Evolutionary conservation across 306 rosid genomes (phyloP).

Genomic region (Sophora flavescens): DNA sequence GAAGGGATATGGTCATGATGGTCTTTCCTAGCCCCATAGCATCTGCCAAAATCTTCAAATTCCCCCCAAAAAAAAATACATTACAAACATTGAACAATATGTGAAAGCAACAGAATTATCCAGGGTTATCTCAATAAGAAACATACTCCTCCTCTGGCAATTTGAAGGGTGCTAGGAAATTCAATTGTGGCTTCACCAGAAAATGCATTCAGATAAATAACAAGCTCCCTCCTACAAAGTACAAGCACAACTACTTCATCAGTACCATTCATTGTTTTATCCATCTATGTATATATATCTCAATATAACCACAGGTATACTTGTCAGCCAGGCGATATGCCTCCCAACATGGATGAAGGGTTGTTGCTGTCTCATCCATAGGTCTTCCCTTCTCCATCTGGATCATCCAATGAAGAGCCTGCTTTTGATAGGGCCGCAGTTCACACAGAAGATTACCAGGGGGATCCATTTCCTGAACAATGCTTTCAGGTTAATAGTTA

Average conservation of each 20-base stretch:
- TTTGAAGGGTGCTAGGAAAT: constrained; percentile 95
- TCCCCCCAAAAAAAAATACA: constrained; percentile 45
- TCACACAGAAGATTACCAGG: constrained; percentile 80
- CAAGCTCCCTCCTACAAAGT: constrained; percentile 69
- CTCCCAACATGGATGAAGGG: constrained; percentile 99
- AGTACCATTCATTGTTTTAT: constrained; percentile 32
- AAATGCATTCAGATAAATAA: constrained; percentile 86
- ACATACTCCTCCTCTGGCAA: constrained; percentile 97
- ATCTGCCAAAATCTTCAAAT: constrained; percentile 92
- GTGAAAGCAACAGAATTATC: constrained; percentile 20
- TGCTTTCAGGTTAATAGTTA: constrained; percentile 41
- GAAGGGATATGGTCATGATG: constrained; percentile 93
- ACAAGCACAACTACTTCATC: constrained; percentile 40
- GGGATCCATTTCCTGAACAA: constrained; percentile 87
- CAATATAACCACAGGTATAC: constrained; percentile 53
- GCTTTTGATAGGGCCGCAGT: constrained; percentile 90
- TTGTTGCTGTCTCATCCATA: constrained; percentile 70
- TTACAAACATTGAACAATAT: constrained; percentile 30
- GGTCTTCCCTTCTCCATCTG: constrained; percentile 82
- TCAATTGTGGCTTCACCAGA: constrained; percentile 90
- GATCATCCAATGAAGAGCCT: constrained; percentile 92
- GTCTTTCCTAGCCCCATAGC: constrained; percentile 99
- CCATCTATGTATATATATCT: background rate
- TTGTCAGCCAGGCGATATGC: constrained; percentile 82
- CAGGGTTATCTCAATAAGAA: constrained; percentile 44